Conservation (phyloP, 1,284 basidiomycete genomes). For the Phellinidium pouzarii region DNA sequence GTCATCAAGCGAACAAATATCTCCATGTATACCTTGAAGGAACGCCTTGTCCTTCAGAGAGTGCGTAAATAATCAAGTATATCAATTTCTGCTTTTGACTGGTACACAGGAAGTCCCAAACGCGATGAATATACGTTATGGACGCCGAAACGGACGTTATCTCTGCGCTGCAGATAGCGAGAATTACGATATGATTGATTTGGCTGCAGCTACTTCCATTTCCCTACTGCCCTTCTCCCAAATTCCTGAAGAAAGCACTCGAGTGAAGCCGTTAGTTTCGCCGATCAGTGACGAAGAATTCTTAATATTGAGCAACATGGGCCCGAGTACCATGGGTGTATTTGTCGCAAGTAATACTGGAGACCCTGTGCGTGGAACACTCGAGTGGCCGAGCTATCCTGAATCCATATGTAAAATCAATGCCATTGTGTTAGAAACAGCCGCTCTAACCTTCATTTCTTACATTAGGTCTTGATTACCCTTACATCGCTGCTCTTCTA, state of each 20-base stretch:
- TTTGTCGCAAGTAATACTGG: constrained; percentile 81
- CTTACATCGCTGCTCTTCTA: constrained; percentile 72
- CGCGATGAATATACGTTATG: constrained; percentile 53
- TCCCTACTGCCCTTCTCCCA: constrained; percentile 77
- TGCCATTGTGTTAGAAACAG: neutral
- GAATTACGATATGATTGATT: constrained; percentile 72
- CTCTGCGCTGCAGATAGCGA: constrained; percentile 73
- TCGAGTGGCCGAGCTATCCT: constrained; percentile 80
- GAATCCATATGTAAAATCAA: constrained; percentile 61
- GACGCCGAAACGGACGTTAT: constrained; percentile 55
- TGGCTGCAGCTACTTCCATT: constrained; percentile 59
- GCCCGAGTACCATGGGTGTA: constrained; percentile 69
- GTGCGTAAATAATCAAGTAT: constrained; percentile 28
- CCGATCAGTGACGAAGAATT: constrained; percentile 77
- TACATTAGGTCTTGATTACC: constrained; percentile 70
- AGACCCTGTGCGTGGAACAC: constrained; percentile 82
- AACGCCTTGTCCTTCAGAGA: constrained; percentile 56
- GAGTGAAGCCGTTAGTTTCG: constrained; percentile 65
- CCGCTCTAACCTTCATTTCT: neutral
- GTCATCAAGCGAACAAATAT: constrained; percentile 70
- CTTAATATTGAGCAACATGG: constrained; percentile 71
- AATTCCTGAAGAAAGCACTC: constrained; percentile 34
- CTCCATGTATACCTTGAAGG: constrained; percentile 58
- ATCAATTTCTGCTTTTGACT: neutral
- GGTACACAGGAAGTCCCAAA: constrained; percentile 71